These are phyloP conservation scores for Salix koriyanagi DNA, from an alignment of 345 rosid species.

Conservation along the genomic window DNA sequence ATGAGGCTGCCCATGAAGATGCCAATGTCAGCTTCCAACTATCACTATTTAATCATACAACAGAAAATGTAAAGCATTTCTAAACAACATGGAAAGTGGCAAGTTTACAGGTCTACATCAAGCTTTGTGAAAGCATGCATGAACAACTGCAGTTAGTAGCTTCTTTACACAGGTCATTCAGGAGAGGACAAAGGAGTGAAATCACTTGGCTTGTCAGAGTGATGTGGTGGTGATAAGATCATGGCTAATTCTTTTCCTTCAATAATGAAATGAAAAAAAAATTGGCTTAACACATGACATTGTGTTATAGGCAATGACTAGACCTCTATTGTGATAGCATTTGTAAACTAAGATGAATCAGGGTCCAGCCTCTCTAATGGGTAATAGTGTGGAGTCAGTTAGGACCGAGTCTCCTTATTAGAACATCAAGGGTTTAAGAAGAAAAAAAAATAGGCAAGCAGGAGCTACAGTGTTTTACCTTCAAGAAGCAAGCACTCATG, in stretches of 20 bases:
- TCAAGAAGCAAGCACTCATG: constrained; percentile 72
- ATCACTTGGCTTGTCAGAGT: not conserved
- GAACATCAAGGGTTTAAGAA: not conserved
- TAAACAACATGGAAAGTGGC: not conserved
- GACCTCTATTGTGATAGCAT: not conserved
- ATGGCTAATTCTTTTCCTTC: not conserved
- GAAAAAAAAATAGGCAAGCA: not conserved
- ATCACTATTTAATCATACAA: not conserved
- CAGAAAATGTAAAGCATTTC: not conserved
- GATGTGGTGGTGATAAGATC: not conserved
- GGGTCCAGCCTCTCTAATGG: not conserved
- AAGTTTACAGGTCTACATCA: not conserved
- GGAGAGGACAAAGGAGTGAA: not conserved
- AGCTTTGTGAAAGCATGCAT: not conserved
- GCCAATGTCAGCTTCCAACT: not conserved
- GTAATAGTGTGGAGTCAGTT: not conserved
- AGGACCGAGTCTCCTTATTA: not conserved
- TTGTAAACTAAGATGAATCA: not conserved
- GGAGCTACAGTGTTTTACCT: constrained; percentile 44
- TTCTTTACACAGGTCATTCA: not conserved
- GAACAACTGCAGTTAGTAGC: not conserved
- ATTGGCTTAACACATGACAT: not conserved
- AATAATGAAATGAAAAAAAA: not conserved
- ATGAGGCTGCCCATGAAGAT: not conserved
- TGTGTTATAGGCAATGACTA: not conserved